phyloP scores from a whole-genome alignment of 2,329 filamentous ascomycete species.

The Penicillium freii region DNA sequence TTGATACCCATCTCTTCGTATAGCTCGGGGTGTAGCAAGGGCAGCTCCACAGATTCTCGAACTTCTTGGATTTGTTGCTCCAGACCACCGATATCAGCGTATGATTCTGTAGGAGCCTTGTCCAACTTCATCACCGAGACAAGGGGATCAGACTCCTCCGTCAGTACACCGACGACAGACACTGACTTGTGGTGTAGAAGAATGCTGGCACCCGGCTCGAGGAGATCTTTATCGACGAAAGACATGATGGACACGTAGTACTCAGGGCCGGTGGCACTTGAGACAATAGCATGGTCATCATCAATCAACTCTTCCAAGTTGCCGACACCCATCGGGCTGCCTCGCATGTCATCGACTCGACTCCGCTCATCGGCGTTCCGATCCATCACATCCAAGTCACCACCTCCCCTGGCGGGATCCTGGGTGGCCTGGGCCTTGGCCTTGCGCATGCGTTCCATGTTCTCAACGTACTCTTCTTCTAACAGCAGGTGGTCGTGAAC shows the following conservation, averaged over 20 bases:
- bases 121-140: conserved; percentile 99
- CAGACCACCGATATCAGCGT: conserved; percentile 95
- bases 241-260: conserved; percentile 99
- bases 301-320: conserved; percentile 98
- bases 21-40: conserved; percentile 88
- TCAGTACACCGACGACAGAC: conserved; percentile 94
- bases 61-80: conserved; percentile 97
- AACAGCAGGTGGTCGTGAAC: conserved; percentile 96
- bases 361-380: conserved; percentile 91
- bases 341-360: conserved; percentile 96
- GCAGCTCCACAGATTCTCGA: conserved; percentile 92
- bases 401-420: conserved; percentile 57
- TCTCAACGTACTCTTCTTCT: conserved; percentile 98
- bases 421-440: conserved; percentile 69
- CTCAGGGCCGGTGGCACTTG: conserved; percentile 92
- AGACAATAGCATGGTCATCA: conserved; percentile 98
- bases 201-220: conserved; percentile 94
- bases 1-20: conserved; percentile 99
- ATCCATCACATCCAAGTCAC: conserved; percentile 75
- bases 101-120: conserved; percentile 96
- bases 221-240: conserved; percentile 96
- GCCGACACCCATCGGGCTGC: conserved; percentile 96
- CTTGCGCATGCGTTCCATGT: conserved; percentile 93
- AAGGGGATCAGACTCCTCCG: conserved; percentile 90
- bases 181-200: conserved; percentile 96